A percentile compares a stretch with the other conserved stretches of the same genome.
These are phyloP conservation scores for Colletotrichum musicola DNA, from an alignment of 2,329 filamentous ascomycete species.

Conservation along the genomic window DNA sequence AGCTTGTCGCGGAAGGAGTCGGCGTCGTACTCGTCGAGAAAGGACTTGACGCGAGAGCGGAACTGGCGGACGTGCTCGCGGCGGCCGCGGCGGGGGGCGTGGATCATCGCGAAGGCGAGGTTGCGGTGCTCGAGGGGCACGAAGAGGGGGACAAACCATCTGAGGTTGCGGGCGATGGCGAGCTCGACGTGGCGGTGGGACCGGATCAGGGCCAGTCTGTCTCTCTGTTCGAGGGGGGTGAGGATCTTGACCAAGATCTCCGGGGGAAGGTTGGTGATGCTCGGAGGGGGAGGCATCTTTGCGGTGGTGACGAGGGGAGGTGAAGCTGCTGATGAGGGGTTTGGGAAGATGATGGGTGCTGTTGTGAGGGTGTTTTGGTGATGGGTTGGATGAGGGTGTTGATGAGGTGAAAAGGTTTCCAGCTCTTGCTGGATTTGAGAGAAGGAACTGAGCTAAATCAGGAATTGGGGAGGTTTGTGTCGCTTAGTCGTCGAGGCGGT, in stretches of 20 bases:
- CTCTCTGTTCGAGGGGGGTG: background rate
- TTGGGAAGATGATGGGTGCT: background rate
- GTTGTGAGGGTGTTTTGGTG: too few relatives aligned
- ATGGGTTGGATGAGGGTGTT: too few relatives aligned
- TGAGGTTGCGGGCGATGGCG: background rate
- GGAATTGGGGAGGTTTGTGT: too few relatives aligned
- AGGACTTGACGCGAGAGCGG: slow-evolving; percentile 5
- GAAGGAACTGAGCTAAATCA: too few relatives aligned
- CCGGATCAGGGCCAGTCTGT: slow-evolving; percentile 5
- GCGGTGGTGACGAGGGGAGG: background rate
- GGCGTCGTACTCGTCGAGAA: background rate
- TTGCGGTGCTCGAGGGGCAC: background rate
- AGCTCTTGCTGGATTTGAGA: too few relatives aligned
- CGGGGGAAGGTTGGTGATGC: background rate
- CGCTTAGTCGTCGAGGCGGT: too few relatives aligned
- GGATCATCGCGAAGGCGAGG: background rate
- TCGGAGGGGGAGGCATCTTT: background rate
- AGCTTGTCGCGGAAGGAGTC: background rate
- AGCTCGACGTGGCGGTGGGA: background rate
- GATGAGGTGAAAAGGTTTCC: too few relatives aligned
- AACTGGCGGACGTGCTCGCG: slow-evolving; percentile 21
- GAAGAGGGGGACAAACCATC: background rate
- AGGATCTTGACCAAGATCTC: background rate
- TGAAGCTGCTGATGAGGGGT: background rate
- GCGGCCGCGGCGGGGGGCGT: slow-evolving; percentile 1